Evolutionary conservation across 352 stramenopile species (phyloP), one percentile per base, ranked within the genome.

Genomic region (Pythium myriotylum): DNA sequence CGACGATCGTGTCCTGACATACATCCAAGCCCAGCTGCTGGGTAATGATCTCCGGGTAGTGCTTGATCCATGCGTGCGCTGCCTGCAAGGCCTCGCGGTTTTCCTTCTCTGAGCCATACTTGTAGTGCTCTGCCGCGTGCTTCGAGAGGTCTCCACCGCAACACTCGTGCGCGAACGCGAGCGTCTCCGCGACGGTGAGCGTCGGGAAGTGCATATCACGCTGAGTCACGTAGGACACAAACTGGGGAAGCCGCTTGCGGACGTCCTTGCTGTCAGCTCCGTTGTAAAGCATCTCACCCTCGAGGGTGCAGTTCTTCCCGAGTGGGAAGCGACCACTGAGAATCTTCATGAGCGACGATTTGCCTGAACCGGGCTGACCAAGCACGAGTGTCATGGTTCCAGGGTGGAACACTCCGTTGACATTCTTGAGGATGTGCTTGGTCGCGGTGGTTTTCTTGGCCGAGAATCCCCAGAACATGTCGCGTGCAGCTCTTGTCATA

Each of bases 1-100:
- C 29, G 29, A 35, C 29, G 29, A 35, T 35, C 29, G 29, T 35
- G 29, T 35, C 29, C 29, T 35, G 68, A 29, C 58, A 65, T 20
- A 58, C 49, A 4, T 59, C 59, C 19, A 81, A 49, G 27, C 72
- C 65, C 2, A 75, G 26, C 35, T 68, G 65, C 37, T 64, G 35
- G 16, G 50, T 65, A 3, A 76, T 73, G 26, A 79, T 56, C 53
- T 84, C 67, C 9, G 66, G 65, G 45, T 62, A 65, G 29, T 64
- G 40, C 23, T 53, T 39, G 22, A 49, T 48, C 40, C 67, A 20
- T 9, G 59, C 46, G 3, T 24, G 6, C 3, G 60, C 50, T 8
- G 43, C 50, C 40, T 65, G 40, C 17, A 52, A 10, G n/a, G 65
- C 59, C 23, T 47, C 27, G 6, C n/a, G 26, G 48, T 73, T 73